A percentile compares a stretch with the other conserved stretches of the same genome.
Evolutionary conservation across 2,329 filamentous ascomycete genomes (phyloP).

Genomic region (Stylonectria norvegica): DNA sequence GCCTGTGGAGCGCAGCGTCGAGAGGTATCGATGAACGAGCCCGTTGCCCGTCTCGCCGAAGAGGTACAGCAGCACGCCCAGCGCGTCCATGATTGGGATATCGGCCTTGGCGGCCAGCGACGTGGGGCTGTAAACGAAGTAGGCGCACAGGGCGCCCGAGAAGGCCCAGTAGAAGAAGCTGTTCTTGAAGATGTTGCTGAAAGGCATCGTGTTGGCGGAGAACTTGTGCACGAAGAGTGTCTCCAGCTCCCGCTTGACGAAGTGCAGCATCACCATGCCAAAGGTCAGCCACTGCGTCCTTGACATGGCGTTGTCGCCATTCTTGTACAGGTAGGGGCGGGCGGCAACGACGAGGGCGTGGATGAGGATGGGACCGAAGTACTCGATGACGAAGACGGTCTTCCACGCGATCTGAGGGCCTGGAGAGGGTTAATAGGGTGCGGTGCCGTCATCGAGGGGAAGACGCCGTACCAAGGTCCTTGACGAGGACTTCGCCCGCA

Average conservation of each 20-base stretch:
- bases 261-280: slow-evolving; percentile 74
- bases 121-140: slow-evolving; percentile 77
- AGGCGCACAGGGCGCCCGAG: slow-evolving; percentile 75
- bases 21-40: slow-evolving; percentile 74
- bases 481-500: slow-evolving; percentile 69
- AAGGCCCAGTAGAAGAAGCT: slow-evolving; percentile 89
- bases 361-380: slow-evolving; percentile 85
- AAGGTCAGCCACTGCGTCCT: slow-evolving; percentile 71
- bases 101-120: slow-evolving; percentile 60
- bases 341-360: slow-evolving; percentile 71
- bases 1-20: slow-evolving; percentile 71
- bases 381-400: slow-evolving; percentile 93
- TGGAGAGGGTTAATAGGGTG: slow-evolving; percentile 33
- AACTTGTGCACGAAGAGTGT: slow-evolving; percentile 95
- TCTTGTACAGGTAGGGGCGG: slow-evolving; percentile 60
- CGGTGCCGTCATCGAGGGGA: background rate
- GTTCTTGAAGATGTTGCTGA: slow-evolving; percentile 90
- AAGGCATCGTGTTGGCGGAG: slow-evolving; percentile 90
- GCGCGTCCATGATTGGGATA: slow-evolving; percentile 53
- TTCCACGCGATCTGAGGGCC: slow-evolving; percentile 88
- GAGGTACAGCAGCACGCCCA: slow-evolving; percentile 68
- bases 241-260: slow-evolving; percentile 92
- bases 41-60: slow-evolving; percentile 80
- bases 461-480: slow-evolving; percentile 73
- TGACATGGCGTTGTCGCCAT: slow-evolving; percentile 50